These are phyloP conservation scores for Pecoramyces ruminantium DNA, from an alignment of 192 early-diverging fungal genomes.

Conservation along the genomic window DNA sequence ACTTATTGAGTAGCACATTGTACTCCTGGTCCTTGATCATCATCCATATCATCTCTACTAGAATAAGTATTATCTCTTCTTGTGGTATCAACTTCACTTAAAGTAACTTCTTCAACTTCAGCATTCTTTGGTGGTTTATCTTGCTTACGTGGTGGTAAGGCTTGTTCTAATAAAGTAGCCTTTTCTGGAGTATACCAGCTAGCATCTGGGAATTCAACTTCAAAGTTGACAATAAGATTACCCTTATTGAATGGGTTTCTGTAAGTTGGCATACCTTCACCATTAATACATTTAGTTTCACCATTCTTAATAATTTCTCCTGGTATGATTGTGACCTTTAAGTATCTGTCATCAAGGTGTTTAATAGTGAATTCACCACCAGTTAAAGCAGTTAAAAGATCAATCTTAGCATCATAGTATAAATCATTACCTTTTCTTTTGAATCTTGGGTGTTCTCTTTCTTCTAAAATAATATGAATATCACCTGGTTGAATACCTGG, in stretches of 20 bases:
- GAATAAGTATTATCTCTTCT: conserved; percentile 33
- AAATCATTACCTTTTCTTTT: conserved; percentile 86
- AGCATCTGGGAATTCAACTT: conserved; percentile 71
- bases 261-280: conserved; percentile 94
- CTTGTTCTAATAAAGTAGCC: conserved; percentile 55
- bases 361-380: conserved; percentile 83
- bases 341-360: conserved; percentile 82
- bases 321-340: conserved; percentile 76
- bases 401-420: conserved; percentile 82
- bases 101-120: conserved; percentile 65
- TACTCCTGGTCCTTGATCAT: conserved; percentile 58
- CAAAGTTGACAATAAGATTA: conserved; percentile 84
- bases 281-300: conserved; percentile 62
- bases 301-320: conserved; percentile 91
- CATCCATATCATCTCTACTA: conserved; percentile 45
- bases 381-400: conserved; percentile 86
- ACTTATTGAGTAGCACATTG: conserved; percentile 92
- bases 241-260: conserved; percentile 59
- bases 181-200: conserved; percentile 60
- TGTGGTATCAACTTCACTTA: conserved; percentile 55
- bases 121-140: conserved; percentile 31
- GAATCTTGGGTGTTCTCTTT: conserved; percentile 87
- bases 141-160: conserved; percentile 57
- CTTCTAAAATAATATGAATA: conserved; percentile 89
- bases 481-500: conserved; percentile 89